Conservation (phyloP, 345 rosid genomes). For the Citrus australasica region DNA sequence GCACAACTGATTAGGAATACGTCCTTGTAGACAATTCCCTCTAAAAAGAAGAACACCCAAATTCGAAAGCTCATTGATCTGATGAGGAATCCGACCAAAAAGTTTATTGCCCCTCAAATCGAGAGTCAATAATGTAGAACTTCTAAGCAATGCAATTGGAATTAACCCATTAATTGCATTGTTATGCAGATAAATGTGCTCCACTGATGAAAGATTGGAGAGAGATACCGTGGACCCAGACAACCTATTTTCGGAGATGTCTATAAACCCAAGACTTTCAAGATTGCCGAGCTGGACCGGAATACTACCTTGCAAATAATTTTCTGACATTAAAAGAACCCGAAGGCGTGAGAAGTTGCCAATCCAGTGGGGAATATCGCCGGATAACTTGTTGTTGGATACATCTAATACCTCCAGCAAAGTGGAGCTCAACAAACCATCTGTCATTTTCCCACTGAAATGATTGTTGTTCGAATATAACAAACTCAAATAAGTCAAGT, state of each 20-base stretch:
- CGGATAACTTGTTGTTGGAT: neutral
- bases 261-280: neutral
- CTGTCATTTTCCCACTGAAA: neutral
- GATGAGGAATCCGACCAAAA: neutral
- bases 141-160: neutral
- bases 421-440: neutral
- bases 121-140: neutral
- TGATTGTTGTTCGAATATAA: neutral
- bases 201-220: neutral
- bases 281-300: neutral
- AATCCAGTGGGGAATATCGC: neutral
- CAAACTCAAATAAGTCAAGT: neutral
- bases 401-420: rapidly evolving
- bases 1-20: neutral
- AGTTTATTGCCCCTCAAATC: neutral
- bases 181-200: neutral
- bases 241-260: neutral
- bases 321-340: neutral
- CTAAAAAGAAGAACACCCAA: neutral
- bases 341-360: neutral
- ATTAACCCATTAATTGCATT: neutral
- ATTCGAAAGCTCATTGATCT: neutral
- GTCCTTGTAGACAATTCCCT: neutral
- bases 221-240: neutral
- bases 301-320: neutral